Evolutionary conservation across 2,329 filamentous ascomycete species (phyloP), one percentile per base, ranked within the genome.

Genomic region (Mollisiaceae sp.): DNA sequence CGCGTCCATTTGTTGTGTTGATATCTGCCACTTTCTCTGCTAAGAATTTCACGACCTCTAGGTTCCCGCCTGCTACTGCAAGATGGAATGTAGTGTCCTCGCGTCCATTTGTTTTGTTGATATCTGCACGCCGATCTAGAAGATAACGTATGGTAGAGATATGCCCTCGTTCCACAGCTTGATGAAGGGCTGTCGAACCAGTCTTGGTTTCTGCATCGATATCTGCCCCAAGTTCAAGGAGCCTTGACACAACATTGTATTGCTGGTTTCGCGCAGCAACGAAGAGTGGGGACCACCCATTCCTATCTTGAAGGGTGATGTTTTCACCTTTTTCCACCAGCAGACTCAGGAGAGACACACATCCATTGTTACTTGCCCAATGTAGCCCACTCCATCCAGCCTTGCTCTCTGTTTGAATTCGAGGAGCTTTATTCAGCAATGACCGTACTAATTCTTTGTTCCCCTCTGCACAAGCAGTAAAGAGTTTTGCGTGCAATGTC

Each of bases 311-410:
- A 61, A 65, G 22, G 27, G 43, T 41, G n/a, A 60, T 54, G 32
- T 57, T 52, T 60, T 55, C 45, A 6, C 55, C 43, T 24, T 60
- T 64, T 22, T 11, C 5, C 41, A 54, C 27, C 22, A 64, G 20
- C 18, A 59, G 32, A 14, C 27, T 54, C 32, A 60, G 5, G 32
- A 64, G 14, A 41, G 54, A 59, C n/a, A 15, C 4, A 38, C n/a
- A 59, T 8, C 62, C 62, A 41, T 64, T 64, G 39, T 64, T 64
- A 43, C 62, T 64, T 60, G 62, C 62, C 62, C 62, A 64, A 32
- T 64, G 62, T 18, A 64, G 55, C 22, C 39, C 38, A 39, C 62
- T 54, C 62, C 62, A 64, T 64, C 62, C 62, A 32, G 39, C n/a
- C 11, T 32, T n/a, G 45, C 24, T 59, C 32, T 64, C 35, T 14